Evolutionary conservation across 2,329 filamentous ascomycete species (phyloP).

Genomic region (Clonostachys rosea): DNA sequence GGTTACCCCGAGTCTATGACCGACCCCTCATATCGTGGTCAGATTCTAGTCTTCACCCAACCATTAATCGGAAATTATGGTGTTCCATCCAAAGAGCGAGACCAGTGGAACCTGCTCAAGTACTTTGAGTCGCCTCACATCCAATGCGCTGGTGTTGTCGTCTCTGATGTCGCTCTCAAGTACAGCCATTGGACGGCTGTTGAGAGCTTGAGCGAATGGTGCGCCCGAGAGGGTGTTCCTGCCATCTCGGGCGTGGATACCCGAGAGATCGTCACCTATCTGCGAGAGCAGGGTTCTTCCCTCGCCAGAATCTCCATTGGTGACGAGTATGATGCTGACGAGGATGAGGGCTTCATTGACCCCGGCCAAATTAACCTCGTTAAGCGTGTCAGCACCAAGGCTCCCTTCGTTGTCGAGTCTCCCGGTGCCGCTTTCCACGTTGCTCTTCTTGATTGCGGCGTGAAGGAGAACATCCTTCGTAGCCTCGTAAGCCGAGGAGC

Average conservation of each 20-base stretch:
- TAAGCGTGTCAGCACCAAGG: constrained; percentile 94
- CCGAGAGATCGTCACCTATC: constrained; percentile 89
- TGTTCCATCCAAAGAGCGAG: constrained; percentile 80
- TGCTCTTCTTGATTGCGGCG: constrained; percentile 94
- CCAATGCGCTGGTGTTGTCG: constrained; percentile 92
- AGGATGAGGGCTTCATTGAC: constrained; percentile 94
- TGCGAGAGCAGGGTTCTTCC: constrained; percentile 95
- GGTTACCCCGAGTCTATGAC: constrained; percentile 96
- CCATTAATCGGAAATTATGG: constrained; percentile 98
- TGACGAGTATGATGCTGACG: constrained; percentile 96
- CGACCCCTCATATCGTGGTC: constrained; percentile 82
- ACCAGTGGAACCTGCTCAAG: constrained; percentile 86
- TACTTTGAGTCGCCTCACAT: constrained; percentile 99
- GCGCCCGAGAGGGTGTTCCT: constrained; percentile 90
- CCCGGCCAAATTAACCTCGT: constrained; percentile 96
- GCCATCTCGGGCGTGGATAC: constrained; percentile 97
- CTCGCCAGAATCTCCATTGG: constrained; percentile 91
- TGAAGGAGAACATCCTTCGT: constrained; percentile 99
- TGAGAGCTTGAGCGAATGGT: constrained; percentile 90
- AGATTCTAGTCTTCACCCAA: constrained; percentile 98
- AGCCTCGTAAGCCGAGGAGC: constrained; percentile 89
- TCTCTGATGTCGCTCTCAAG: constrained; percentile 86
- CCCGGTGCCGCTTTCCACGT: constrained; percentile 81
- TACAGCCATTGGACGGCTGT: constrained; percentile 99
- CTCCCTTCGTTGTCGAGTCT: constrained; percentile 91